Conservation (phyloP, 371 early-diverging fungal genomes). For the Mortierella sp. region DNA sequence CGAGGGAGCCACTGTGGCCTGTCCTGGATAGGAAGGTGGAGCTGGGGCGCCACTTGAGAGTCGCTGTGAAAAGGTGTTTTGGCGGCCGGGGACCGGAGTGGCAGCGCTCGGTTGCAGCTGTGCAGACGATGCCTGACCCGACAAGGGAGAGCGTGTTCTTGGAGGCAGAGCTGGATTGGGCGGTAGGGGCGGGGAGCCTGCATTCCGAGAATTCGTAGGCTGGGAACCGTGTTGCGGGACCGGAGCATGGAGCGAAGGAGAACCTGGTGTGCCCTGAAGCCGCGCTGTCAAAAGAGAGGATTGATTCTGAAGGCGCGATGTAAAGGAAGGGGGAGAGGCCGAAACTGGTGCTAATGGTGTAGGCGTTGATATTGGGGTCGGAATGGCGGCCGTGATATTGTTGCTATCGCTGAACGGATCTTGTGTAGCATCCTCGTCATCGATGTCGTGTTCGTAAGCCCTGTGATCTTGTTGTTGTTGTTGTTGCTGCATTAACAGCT, state of each 20-base stretch:
- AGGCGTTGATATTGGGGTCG: too few species aligned
- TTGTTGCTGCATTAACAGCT: conserved; percentile 27
- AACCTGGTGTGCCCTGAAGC: conserved; percentile 21
- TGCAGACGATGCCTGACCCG: conserved; percentile 15
- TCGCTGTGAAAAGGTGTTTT: conserved; percentile 27
- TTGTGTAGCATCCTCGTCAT: conserved; percentile 3
- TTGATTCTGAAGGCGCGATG: conserved; percentile 30
- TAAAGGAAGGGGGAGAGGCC: conserved; percentile 21
- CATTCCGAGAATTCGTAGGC: conserved; percentile 13
- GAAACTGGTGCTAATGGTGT: conserved; percentile 8
- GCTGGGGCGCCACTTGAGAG: conserved; percentile 26
- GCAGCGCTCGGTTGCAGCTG: conserved; percentile 13
- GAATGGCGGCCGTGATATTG: conserved; percentile 12
- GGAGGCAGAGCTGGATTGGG: conserved; percentile 30
- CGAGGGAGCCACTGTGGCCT: conserved; percentile 32
- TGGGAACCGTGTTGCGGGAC: conserved; percentile 25
- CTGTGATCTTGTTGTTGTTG: conserved; percentile 13
- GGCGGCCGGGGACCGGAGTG: conserved; percentile 33
- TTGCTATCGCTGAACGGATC: conserved; percentile 41
- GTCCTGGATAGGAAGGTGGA: conserved; percentile 19
- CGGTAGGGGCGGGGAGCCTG: conserved; percentile 34
- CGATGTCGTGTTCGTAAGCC: neutral
- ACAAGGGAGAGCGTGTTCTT: conserved; percentile 46
- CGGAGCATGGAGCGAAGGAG: conserved; percentile 43
- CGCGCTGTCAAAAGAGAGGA: conserved; percentile 42